Conservation (phyloP, 371 early-diverging fungal genomes). For the Zychaea mexicana region DNA sequence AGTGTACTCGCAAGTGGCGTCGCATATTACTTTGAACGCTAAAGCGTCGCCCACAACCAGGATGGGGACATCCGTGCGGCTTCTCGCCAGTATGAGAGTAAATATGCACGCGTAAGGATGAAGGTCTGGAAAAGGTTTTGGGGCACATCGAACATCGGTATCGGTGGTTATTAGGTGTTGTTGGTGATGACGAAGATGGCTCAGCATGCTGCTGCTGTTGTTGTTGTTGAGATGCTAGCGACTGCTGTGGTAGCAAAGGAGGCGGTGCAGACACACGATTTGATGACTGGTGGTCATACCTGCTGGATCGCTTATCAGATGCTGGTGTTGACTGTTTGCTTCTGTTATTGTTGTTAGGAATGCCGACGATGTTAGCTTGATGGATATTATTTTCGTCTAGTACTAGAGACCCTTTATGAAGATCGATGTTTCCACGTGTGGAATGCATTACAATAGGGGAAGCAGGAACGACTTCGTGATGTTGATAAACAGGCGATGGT, state of each 20-base stretch:
- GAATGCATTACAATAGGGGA: not conserved
- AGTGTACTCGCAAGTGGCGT: conserved; percentile 60
- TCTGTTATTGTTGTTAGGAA: not conserved
- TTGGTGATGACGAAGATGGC: not conserved
- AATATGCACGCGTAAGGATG: conserved; percentile 64
- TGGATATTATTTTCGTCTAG: not conserved
- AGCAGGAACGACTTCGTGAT: not conserved
- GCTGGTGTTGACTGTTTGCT: not conserved
- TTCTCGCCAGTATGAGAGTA: conserved; percentile 75
- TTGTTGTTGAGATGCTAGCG: not conserved
- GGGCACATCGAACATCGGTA: conserved; percentile 23
- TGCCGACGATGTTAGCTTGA: not conserved
- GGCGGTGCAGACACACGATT: not conserved
- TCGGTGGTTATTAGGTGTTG: not conserved
- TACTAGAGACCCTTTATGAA: not conserved
- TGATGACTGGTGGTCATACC: not conserved
- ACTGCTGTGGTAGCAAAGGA: not conserved
- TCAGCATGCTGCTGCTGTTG: conserved; percentile 2
- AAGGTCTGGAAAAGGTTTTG: conserved; percentile 29
- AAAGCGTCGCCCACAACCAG: conserved; percentile 67
- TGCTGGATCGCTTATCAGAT: not conserved
- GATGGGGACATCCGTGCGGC: conserved; percentile 62
- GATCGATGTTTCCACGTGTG: not conserved
- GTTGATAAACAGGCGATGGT: not conserved
- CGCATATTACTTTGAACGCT: conserved; percentile 75